Evolutionary conservation across 129 eudicot genomes (phyloP).

Genomic region (Glebionis coronaria): DNA sequence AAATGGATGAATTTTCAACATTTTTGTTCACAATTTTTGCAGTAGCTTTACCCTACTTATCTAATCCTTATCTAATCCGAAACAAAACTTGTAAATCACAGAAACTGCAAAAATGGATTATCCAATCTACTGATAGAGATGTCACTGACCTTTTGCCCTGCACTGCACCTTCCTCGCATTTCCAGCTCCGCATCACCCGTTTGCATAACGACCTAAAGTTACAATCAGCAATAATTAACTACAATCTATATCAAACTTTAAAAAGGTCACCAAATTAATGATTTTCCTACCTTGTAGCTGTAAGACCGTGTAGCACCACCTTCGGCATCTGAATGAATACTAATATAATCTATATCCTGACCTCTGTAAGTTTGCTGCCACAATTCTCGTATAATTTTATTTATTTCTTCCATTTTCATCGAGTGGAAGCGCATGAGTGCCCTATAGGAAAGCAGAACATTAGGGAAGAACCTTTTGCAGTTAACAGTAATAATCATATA

Average conservation of each 20-base stretch:
- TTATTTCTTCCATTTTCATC: slow-evolving; percentile 98
- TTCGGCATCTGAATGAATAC: slow-evolving; percentile 93
- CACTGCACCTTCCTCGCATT: slow-evolving; percentile 99
- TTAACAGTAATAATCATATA: slow-evolving; percentile 2
- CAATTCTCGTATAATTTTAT: slow-evolving; percentile 81
- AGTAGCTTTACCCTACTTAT: neutral
- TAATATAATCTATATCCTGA: slow-evolving; percentile 92
- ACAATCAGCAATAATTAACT: slow-evolving; percentile 1
- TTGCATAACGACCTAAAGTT: slow-evolving; percentile 76
- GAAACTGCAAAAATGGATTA: neutral
- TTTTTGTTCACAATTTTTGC: slow-evolving; percentile 18
- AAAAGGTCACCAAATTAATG: neutral
- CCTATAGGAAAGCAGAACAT: slow-evolving; percentile 32
- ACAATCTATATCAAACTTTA: neutral
- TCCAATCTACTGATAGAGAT: neutral
- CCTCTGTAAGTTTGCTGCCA: slow-evolving; percentile 99
- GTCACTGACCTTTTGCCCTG: slow-evolving; percentile 24
- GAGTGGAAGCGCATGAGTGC: slow-evolving; percentile 94
- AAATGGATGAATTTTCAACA: slow-evolving; percentile 32
- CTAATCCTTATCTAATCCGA: neutral
- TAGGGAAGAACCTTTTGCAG: neutral
- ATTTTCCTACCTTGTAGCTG: slow-evolving; percentile 72
- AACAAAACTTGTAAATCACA: neutral
- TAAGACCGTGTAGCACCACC: slow-evolving; percentile 94
- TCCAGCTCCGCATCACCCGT: slow-evolving; percentile 94